Evolutionary conservation across 78 protist genomes (phyloP).

Genomic region (Creolimax fragrantissima): DNA sequence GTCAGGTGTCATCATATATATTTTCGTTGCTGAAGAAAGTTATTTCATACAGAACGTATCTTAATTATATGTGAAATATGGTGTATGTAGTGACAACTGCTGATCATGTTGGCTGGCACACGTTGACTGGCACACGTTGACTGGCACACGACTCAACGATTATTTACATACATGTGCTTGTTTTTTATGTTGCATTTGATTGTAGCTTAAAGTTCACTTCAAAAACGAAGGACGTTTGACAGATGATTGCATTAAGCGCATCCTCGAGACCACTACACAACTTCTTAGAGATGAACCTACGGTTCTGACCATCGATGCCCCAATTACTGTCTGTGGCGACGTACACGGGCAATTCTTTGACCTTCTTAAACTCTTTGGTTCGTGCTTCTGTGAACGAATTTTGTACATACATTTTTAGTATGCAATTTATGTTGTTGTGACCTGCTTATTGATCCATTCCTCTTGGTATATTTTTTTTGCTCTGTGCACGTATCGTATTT

Average conservation of each 20-base stretch:
- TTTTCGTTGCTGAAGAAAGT: background rate
- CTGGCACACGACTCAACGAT: background rate
- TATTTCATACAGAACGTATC: background rate
- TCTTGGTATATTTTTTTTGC: background rate
- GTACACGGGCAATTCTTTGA: slow-evolving; percentile 83
- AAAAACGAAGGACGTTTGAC: background rate
- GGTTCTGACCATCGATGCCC: slow-evolving; percentile 66
- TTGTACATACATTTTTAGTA: background rate
- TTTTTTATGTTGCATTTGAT: background rate
- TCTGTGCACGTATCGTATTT: background rate
- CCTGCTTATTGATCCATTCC: background rate
- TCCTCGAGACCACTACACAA: background rate
- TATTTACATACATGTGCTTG: background rate
- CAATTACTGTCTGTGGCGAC: slow-evolving; percentile 95
- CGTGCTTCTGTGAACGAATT: background rate
- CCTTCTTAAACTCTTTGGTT: slow-evolving; percentile 81
- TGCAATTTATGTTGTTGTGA: background rate
- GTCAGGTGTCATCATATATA: too few relatives aligned
- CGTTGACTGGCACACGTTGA: background rate
- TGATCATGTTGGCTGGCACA: background rate
- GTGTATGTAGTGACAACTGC: background rate
- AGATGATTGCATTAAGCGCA: background rate
- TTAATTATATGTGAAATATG: background rate
- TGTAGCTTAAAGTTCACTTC: background rate
- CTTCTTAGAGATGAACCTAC: background rate